These are phyloP conservation scores for thale cress (Arabidopsis thaliana) DNA, from an alignment of 345 rosid species.

Conservation along the genomic window DNA sequence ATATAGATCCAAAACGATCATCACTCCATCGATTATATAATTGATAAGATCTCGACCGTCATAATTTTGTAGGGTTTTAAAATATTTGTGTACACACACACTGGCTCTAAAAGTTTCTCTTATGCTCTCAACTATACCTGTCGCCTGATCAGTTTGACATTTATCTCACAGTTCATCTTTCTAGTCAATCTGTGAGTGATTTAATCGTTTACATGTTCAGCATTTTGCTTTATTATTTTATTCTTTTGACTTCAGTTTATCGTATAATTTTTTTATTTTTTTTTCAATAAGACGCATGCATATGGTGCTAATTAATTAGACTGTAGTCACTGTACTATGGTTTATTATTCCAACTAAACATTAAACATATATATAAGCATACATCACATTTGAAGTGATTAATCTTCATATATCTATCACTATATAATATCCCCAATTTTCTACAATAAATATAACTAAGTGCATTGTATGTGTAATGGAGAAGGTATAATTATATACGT, in stretches of 20 bases:
- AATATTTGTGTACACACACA: slow-evolving; percentile 42
- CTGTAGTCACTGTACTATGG: neutral
- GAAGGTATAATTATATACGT: neutral
- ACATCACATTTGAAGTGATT: slow-evolving; percentile 13
- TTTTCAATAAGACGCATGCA: neutral
- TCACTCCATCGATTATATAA: slow-evolving; percentile 35
- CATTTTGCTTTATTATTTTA: slow-evolving; percentile 22
- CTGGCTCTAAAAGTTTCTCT: neutral
- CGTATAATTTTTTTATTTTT: neutral
- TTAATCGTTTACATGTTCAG: slow-evolving; percentile 46
- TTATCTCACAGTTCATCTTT: slow-evolving; percentile 30
- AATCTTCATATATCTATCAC: slow-evolving; percentile 1
- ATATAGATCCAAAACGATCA: slow-evolving; percentile 39
- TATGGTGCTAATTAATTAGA: neutral
- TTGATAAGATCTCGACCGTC: slow-evolving; percentile 43
- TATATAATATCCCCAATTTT: neutral
- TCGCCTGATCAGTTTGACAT: slow-evolving; percentile 42
- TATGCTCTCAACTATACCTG: slow-evolving; percentile 43
- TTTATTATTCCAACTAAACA: slow-evolving; percentile 11
- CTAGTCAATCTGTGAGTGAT: slow-evolving; percentile 48
- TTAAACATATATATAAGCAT: neutral
- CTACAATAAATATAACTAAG: slow-evolving; percentile 1
- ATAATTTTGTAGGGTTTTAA: slow-evolving; percentile 24
- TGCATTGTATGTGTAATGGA: neutral
- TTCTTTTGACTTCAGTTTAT: slow-evolving; percentile 27